Percentiles rank a stretch among this genome's conserved stretches.
Conservation (phyloP, 2,329 filamentous ascomycete genomes). For the Canariomyces notabilis region DNA sequence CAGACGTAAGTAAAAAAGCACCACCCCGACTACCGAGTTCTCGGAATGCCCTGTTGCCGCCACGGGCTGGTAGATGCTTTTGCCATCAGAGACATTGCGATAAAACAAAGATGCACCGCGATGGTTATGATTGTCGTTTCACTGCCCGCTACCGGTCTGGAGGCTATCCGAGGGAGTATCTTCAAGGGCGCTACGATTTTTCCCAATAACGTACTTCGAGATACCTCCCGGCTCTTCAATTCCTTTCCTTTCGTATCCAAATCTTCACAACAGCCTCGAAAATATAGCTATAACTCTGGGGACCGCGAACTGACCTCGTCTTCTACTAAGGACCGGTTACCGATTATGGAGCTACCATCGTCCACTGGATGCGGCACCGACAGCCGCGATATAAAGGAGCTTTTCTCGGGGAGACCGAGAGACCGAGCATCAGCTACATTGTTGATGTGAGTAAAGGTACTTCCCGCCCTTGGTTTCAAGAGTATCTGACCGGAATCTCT, state of each 20-base stretch:
- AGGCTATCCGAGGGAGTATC: too few relatives aligned
- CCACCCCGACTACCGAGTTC: not conserved
- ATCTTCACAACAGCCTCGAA: too few relatives aligned
- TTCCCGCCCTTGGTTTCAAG: not conserved
- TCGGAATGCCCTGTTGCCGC: not conserved
- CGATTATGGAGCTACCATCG: slow-evolving; percentile 85
- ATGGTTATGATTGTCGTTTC: too few relatives aligned
- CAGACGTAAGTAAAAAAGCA: slow-evolving; percentile 21
- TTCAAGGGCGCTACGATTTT: too few relatives aligned
- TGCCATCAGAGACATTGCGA: too few relatives aligned
- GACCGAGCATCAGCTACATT: slow-evolving; percentile 84
- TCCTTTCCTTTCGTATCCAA: too few relatives aligned
- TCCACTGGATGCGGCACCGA: slow-evolving; percentile 85
- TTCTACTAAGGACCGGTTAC: slow-evolving; percentile 72
- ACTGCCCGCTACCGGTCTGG: too few relatives aligned
- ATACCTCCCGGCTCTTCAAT: too few relatives aligned
- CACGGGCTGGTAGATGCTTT: not conserved
- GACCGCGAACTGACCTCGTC: slow-evolving; percentile 13
- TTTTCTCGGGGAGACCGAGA: slow-evolving; percentile 69
- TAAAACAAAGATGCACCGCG: too few relatives aligned
- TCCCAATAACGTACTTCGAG: too few relatives aligned
- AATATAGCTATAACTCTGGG: too few relatives aligned
- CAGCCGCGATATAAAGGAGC: slow-evolving; percentile 69
- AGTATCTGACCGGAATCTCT: slow-evolving; percentile 20
- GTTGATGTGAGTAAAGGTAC: slow-evolving; percentile 61